These are phyloP conservation scores for Myrica gale DNA, from an alignment of 306 rosid genomes.

Conservation along the genomic window DNA sequence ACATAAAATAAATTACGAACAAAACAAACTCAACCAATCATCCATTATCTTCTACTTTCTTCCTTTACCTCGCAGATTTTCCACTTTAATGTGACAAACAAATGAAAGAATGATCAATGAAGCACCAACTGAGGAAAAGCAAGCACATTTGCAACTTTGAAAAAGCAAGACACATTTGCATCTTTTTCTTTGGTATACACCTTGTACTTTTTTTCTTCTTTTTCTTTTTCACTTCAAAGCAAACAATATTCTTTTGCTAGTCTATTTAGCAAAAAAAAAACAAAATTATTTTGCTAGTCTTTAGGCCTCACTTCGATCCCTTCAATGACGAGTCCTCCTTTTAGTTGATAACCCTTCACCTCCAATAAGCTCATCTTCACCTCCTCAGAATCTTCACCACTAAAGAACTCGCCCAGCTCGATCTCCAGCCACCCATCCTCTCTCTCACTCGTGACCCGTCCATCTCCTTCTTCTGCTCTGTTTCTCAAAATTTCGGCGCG, in stretches of 20 bases:
- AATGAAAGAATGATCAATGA: neutral
- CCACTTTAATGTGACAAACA: neutral
- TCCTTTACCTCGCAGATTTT: too few species aligned
- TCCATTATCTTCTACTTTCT: neutral
- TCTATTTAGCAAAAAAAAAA: too few species aligned
- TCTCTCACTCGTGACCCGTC: conserved; percentile 27
- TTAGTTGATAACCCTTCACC: conserved; percentile 44
- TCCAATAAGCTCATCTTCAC: conserved; percentile 49
- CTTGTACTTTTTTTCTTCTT: neutral
- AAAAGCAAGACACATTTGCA: neutral
- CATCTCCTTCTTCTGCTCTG: neutral
- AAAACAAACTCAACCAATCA: too few species aligned
- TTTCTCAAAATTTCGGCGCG: conserved; percentile 26
- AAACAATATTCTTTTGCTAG: neutral
- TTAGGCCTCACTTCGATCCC: conserved; percentile 57
- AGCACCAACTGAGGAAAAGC: neutral
- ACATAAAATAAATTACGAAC: too few species aligned
- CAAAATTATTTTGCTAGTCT: neutral
- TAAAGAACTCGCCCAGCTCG: conserved; percentile 55
- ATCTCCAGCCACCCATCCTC: conserved; percentile 71
- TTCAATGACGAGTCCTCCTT: conserved; percentile 61
- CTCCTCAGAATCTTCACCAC: conserved; percentile 38
- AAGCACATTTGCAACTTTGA: neutral
- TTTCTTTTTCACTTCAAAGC: neutral
- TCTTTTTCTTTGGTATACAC: neutral